Percentiles rank a stretch among this genome's conserved stretches.
Conservation (phyloP, 2,329 filamentous ascomycete species). For the Aspergillus carbonarius region DNA sequence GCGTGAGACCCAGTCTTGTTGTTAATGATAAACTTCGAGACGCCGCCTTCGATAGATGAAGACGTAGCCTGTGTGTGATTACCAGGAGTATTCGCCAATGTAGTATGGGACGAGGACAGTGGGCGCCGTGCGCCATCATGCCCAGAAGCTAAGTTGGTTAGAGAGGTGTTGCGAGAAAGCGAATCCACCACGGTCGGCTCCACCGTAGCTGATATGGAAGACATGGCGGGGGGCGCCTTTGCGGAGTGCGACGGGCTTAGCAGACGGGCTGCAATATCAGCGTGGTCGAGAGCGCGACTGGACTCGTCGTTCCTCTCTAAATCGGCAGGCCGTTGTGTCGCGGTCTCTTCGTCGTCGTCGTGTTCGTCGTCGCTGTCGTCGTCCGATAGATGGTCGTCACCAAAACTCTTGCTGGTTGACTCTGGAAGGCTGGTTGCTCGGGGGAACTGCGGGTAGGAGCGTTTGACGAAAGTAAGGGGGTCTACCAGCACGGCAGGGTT, state of each 20-base stretch:
- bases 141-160: slow-evolving; percentile 37
- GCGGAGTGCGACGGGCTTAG: slow-evolving; percentile 42
- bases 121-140: slow-evolving; percentile 33
- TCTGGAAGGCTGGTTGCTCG: slow-evolving; percentile 42
- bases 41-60: slow-evolving; percentile 50
- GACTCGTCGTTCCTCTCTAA: slow-evolving; percentile 21
- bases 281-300: slow-evolving; percentile 28
- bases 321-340: slow-evolving; percentile 14
- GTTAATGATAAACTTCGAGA: slow-evolving; percentile 46
- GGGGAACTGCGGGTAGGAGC: slow-evolving; percentile 38
- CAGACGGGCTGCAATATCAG: slow-evolving; percentile 39
- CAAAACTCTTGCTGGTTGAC: slow-evolving; percentile 34
- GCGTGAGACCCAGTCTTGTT: slow-evolving; percentile 30
- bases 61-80: slow-evolving; percentile 40
- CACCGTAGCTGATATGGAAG: slow-evolving; percentile 48
- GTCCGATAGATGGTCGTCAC: slow-evolving; percentile 24
- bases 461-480: slow-evolving; percentile 43
- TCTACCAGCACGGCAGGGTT: slow-evolving; percentile 38
- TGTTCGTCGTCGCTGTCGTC: slow-evolving; percentile 24
- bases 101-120: slow-evolving; percentile 30
- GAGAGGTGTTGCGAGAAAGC: slow-evolving; percentile 36
- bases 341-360: slow-evolving; percentile 17
- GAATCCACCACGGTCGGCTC: slow-evolving; percentile 37
- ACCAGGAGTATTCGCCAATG: slow-evolving; percentile 27
- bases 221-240: slow-evolving; percentile 49